Conservation (phyloP, 106 monocot genomes). For the Allium sativum region DNA sequence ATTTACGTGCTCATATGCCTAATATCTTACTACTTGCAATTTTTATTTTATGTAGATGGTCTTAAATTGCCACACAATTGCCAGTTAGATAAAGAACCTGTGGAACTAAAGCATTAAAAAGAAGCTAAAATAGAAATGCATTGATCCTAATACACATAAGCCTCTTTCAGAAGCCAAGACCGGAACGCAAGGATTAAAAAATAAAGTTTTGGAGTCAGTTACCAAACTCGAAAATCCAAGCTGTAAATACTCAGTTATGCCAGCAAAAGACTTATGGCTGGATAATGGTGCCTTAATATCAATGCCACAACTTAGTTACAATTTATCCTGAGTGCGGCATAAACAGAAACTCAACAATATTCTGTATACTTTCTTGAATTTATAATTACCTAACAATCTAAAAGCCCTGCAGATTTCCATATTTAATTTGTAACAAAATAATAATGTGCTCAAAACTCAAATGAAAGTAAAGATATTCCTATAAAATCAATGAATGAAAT, state of each 20-base stretch:
- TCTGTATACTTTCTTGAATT: no score
- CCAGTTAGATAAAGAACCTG: constrained; percentile 89
- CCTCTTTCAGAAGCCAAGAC: constrained; percentile 34
- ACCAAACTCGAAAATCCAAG: constrained; percentile 7
- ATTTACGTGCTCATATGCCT: no score
- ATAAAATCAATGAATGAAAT: no score
- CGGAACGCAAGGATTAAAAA: no score
- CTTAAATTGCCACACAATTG: constrained; percentile 77
- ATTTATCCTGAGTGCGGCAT: constrained; percentile 4
- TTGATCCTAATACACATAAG: constrained; percentile 80
- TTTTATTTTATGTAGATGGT: constrained; percentile 44
- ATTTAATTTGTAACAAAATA: no score
- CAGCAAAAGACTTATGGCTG: constrained; percentile 17
- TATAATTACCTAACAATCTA: no score
- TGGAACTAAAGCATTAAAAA: constrained; percentile 98
- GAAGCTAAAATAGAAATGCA: constrained; percentile 76
- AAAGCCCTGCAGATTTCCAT: no score
- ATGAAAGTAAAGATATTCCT: no score
- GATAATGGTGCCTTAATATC: constrained; percentile 14
- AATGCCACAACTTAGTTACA: constrained; percentile 16
- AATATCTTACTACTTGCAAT: no score
- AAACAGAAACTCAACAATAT: constrained; percentile 13
- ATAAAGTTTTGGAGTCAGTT: no score
- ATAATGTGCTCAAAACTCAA: no score
- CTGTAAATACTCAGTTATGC: constrained; percentile 8